Percentiles rank a stretch among this genome's conserved stretches.
Conservation (phyloP, 78 protist genomes). For the Chrysochromulina tobinii region DNA sequence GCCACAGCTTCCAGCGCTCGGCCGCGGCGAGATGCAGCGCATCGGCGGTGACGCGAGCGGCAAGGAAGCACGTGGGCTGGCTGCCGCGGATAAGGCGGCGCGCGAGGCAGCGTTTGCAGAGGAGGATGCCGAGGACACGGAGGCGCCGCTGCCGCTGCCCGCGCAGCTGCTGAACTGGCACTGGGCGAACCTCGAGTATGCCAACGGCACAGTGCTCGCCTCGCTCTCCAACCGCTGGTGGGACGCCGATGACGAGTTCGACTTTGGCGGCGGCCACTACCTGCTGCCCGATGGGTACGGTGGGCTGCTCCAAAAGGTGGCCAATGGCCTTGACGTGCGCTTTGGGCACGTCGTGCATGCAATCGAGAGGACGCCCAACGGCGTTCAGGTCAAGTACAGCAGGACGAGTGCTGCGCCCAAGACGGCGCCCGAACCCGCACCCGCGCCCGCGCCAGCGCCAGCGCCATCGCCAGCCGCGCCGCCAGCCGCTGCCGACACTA, state of each 20-base stretch:
- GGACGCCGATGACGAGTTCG: not conserved
- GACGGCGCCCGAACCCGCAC: too few relatives aligned
- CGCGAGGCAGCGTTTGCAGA: not conserved
- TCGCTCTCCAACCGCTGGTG: not conserved
- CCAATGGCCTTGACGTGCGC: not conserved
- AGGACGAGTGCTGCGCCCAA: too few relatives aligned
- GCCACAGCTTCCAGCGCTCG: too few relatives aligned
- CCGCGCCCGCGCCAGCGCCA: too few relatives aligned
- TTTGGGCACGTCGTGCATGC: not conserved
- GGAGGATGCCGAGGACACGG: not conserved
- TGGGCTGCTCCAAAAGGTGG: not conserved
- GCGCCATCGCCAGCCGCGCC: too few relatives aligned
- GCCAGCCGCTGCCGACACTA: too few relatives aligned
- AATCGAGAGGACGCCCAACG: not conserved
- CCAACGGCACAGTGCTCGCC: not conserved
- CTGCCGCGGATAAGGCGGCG: not conserved
- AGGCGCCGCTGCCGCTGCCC: not conserved
- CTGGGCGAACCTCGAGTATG: slow-evolving; percentile 12
- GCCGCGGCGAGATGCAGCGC: too few relatives aligned
- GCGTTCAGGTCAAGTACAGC: not conserved
- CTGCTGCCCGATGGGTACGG: slow-evolving; percentile 18
- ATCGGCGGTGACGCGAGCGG: too few relatives aligned
- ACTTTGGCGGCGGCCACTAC: not conserved
- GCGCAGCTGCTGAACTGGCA: not conserved
- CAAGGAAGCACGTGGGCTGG: too few relatives aligned